phyloP scores from a whole-genome alignment of 2,329 filamentous ascomycete genomes.

The Fusarium sp. region DNA sequence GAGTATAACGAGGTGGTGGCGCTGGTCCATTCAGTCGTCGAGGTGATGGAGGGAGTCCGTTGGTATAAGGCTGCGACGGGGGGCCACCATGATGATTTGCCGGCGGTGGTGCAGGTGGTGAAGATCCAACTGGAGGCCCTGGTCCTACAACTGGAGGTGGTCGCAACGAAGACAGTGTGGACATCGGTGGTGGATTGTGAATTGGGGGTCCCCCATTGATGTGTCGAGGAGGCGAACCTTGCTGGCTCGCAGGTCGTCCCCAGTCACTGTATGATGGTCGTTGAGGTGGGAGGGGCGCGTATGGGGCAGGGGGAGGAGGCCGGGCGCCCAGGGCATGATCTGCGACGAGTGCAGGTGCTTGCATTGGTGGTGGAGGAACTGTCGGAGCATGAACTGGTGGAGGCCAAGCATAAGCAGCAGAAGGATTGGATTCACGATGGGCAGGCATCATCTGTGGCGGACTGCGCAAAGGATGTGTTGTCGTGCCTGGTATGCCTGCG shows the following conservation, averaged over 20 bases:
- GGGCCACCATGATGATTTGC: conserved; percentile 54
- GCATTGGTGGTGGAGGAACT: conserved; percentile 33
- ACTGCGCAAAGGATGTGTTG: conserved; percentile 42
- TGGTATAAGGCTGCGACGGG: conserved; percentile 49
- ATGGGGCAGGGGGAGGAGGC: conserved; percentile 42
- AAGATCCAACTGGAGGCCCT: conserved; percentile 46
- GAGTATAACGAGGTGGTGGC: conserved; percentile 54
- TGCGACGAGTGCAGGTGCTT: conserved; percentile 36
- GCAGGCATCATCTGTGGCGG: conserved; percentile 42
- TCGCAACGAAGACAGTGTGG: conserved; percentile 57
- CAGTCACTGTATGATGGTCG: conserved; percentile 55
- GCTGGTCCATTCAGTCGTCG: conserved; percentile 56
- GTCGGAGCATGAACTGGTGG: conserved; percentile 37
- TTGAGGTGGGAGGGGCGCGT: conserved; percentile 42
- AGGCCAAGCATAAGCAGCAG: conserved; percentile 39
- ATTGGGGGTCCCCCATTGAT: conserved; percentile 59
- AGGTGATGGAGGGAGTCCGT: conserved; percentile 60
- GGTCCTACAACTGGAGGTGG: conserved; percentile 59
- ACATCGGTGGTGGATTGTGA: conserved; percentile 44
- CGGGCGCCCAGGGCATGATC: conserved; percentile 44
- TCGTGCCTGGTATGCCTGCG: conserved; percentile 28
- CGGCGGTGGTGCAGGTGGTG: conserved; percentile 53
- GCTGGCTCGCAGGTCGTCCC: conserved; percentile 61
- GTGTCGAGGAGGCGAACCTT: conserved; percentile 59
- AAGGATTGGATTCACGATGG: conserved; percentile 41